Evolutionary conservation across 768 basidiomycete species (phyloP).

Genomic region (Asterophora parasitica): DNA sequence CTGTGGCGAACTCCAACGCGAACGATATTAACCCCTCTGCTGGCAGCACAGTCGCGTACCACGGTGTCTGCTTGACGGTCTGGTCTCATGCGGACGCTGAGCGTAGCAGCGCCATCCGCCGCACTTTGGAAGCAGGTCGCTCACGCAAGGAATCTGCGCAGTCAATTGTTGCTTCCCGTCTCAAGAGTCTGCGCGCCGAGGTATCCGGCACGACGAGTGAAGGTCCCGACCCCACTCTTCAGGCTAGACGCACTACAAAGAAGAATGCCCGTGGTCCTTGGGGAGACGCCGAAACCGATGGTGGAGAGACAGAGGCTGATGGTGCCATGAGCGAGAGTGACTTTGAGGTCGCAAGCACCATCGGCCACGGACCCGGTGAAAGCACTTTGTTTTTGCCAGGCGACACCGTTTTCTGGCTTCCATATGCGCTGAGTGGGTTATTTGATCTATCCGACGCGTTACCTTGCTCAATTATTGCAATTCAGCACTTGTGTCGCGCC

Average conservation of each 20-base stretch:
- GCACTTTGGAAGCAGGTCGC: constrained; percentile 74
- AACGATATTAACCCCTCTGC: constrained; percentile 27
- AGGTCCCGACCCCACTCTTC: constrained; percentile 48
- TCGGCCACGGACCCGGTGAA: constrained; percentile 80
- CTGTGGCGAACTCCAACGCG: constrained; percentile 26
- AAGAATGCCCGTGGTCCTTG: constrained; percentile 65
- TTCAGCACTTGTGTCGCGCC: constrained; percentile 82
- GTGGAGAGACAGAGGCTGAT: constrained; percentile 67
- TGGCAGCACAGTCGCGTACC: constrained; percentile 62
- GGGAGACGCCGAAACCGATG: constrained; percentile 71
- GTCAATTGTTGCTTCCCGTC: constrained; percentile 60
- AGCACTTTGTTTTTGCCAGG: constrained; percentile 86
- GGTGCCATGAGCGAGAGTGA: constrained; percentile 84
- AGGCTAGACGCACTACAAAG: constrained; percentile 53
- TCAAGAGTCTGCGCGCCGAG: constrained; percentile 61
- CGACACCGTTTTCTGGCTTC: constrained; percentile 92
- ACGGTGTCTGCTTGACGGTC: constrained; percentile 90
- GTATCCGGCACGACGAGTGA: constrained; percentile 39
- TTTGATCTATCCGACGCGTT: constrained; percentile 5
- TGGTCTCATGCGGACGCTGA: constrained; percentile 95
- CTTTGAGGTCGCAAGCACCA: constrained; percentile 75
- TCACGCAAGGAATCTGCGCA: constrained; percentile 78
- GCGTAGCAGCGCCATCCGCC: constrained; percentile 77
- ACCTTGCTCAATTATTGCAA: constrained; percentile 1
- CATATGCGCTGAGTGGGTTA: constrained; percentile 80